Base-by-base conservation (phyloP, 2,329 filamentous ascomycete species). In the Albophoma yamanashiensis region DNA sequence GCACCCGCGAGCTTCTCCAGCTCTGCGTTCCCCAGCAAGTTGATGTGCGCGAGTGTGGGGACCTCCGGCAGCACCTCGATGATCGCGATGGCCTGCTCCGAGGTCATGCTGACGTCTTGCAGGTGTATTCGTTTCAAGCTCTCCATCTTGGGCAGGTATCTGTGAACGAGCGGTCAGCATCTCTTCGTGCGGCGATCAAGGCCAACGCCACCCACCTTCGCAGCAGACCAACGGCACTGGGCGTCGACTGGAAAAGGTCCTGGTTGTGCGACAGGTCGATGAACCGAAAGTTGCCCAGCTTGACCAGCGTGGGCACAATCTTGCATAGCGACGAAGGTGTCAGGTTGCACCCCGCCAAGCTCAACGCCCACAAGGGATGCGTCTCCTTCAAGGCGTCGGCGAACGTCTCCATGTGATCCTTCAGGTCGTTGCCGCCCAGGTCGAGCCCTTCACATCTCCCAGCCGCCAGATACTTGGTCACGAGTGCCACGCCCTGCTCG, bases 221-320 rank as follows among this genome's bases (percentile, higher is more conserved):
- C 59, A 97, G 79, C 4, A 91, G 76, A 5, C 83, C 82, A 40
- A 94, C 79, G 2, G 89, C 89, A 67, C 85, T 91, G n/a, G 89
- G 87, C 50, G 88, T 80, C 4, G 80, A 79, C 58, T 86, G 82
- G 70, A 96, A 96, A 20, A 99, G 79, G 25, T 85, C 85, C 39
- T 82, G 89, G 67, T 97, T 97, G 68, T 96, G 91, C 6, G 91
- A 96, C 42, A 99, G 78, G 71, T 97, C 94, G 61, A 99, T 85
- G 70, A 97, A 97, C 25, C 89, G 86, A 69, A 97, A 88, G 64
- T 88, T 84, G 2, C 81, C 80, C 60, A 97, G 77, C 64, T 81
- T 84, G 34, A 82, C 79, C 59, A 97, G 75, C 8, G 84, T 84
- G 5, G 91, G 91, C 57, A 97, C 81, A 15, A 97, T 78, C 59